These are phyloP conservation scores for Larix sibirica DNA, from an alignment of 83 land plant species.

Conservation along the genomic window DNA sequence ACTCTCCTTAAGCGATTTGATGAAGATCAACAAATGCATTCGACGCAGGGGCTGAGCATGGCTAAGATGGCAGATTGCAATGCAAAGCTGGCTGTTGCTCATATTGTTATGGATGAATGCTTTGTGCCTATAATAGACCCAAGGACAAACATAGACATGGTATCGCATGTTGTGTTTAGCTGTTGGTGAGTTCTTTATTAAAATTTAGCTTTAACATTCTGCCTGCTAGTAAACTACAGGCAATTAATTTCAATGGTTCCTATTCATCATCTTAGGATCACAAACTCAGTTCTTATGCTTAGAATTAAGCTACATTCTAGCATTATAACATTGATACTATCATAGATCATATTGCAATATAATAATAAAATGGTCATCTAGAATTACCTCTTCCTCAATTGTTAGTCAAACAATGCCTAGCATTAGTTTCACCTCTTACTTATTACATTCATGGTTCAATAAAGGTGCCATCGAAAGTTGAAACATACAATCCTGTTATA, in stretches of 20 bases:
- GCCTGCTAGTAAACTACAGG: not conserved
- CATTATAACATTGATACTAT: not conserved
- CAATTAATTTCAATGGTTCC: not conserved
- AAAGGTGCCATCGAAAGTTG: too few species aligned
- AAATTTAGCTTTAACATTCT: not conserved
- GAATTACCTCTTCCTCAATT: too few species aligned
- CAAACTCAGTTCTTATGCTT: too few species aligned
- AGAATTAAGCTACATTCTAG: too few species aligned
- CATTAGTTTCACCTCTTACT: too few species aligned
- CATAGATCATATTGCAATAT: not conserved
- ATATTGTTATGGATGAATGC: constrained; percentile 28
- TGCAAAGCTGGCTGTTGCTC: constrained; percentile 37
- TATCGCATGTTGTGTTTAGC: constrained; percentile 43
- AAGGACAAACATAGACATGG: constrained; percentile 23
- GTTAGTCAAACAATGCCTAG: too few species aligned
- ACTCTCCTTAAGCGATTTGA: constrained; percentile 47
- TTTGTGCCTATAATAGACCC: constrained; percentile 29
- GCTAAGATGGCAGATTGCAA: constrained; percentile 19
- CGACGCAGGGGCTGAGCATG: not conserved
- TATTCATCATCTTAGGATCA: too few species aligned
- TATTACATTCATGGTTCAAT: too few species aligned
- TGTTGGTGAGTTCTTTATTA: constrained; percentile 58
- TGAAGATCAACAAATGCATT: constrained; percentile 19
- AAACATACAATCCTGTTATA: too few species aligned
- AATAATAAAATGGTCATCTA: too few species aligned